Base-by-base conservation (phyloP, 2,329 filamentous ascomycete genomes). In the Amylocarpus encephaloides region DNA sequence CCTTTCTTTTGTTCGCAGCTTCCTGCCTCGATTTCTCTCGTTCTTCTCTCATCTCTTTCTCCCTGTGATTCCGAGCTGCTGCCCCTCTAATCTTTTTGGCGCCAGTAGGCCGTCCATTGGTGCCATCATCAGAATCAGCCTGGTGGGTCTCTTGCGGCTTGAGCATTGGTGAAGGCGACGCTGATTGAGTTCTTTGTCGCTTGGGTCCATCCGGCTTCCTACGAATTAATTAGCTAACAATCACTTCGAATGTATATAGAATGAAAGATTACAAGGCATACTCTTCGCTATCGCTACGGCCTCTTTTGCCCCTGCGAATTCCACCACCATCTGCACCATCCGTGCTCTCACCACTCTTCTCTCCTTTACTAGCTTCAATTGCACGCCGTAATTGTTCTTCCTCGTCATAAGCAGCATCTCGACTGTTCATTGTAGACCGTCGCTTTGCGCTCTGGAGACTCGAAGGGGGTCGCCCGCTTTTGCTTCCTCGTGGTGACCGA, bases 361-460 rank as follows among this genome's bases (percentile, higher is more conserved):
- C 88, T 64, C 88, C 85, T 70, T 91, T 96, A 73, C 93, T 98
- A 54, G 94, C 91, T 68, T 97, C 92, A 60, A 98, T 90, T 29
- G 92, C 93, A 59, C 87, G 82, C 48, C 90, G 82, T 35, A 98
- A 69, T 62, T 91, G 84, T 66, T 94, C 89, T 61, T 95, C 91
- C 69, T 98, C 93, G 58, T 97, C 91, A 62, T 97, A 97, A 18
- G 90, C 92, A 38, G 92, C 91, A 67, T 90, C 86, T 55, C 92
- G 83, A 67, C 93, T 98, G 65, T 97, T 95, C 89, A 97, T 96
- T 6, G 93, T 98, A 16, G 90, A 95, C 26, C 93, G 81, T 52
- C 93, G 82, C 67, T 96, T 97, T 34, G 70, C 68, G 52, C 62
- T 63, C 47, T 64, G 63, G 29, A 63, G 52, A 46, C 62, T 65